A percentile compares a stretch with the other conserved stretches of the same genome.
phyloP scores from a whole-genome alignment of 1,284 basidiomycete species.

The Apiotrichum akiyoshidainum region DNA sequence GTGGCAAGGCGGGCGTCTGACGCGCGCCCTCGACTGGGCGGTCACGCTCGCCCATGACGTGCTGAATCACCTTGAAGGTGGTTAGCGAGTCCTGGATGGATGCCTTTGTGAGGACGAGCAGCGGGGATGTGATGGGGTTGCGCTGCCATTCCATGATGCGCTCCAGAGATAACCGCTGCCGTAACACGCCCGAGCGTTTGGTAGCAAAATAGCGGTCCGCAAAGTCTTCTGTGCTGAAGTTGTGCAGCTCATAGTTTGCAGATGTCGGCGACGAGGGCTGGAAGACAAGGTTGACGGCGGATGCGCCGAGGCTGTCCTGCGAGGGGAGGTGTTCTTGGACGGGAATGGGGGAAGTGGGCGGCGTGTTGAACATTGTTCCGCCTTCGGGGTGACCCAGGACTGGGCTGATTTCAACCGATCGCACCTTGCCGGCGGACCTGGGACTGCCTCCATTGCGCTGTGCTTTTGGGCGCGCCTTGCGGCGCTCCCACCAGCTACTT shows the following conservation, averaged over 20 bases:
- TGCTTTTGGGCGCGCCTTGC: conserved; percentile 8
- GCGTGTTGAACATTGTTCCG: conserved; percentile 3
- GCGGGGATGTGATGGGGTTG: conserved; percentile 65
- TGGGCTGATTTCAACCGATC: background rate
- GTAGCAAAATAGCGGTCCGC: conserved; percentile 84
- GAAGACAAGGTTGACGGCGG: conserved; percentile 19
- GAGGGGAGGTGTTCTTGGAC: conserved; percentile 6
- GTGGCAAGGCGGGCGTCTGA: background rate
- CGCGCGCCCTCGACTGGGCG: conserved; percentile 48
- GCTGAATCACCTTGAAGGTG: conserved; percentile 82
- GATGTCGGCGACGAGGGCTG: conserved; percentile 20
- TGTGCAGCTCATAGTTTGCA: conserved; percentile 16
- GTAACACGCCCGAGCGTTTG: conserved; percentile 71
- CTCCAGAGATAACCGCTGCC: conserved; percentile 67
- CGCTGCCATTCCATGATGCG: conserved; percentile 89
- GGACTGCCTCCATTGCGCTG: background rate
- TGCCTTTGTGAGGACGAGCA: conserved; percentile 64
- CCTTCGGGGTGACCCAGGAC: background rate
- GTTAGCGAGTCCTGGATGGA: conserved; percentile 70
- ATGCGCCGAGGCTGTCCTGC: background rate
- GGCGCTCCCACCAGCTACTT: conserved; percentile 18
- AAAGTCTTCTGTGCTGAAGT: conserved; percentile 74
- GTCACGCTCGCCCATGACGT: conserved; percentile 86
- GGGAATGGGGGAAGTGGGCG: conserved; percentile 6
- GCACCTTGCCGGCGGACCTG: background rate